Evolutionary conservation across 495 filamentous ascomycete genomes (phyloP).

Genomic region (Penicillium canariense): DNA sequence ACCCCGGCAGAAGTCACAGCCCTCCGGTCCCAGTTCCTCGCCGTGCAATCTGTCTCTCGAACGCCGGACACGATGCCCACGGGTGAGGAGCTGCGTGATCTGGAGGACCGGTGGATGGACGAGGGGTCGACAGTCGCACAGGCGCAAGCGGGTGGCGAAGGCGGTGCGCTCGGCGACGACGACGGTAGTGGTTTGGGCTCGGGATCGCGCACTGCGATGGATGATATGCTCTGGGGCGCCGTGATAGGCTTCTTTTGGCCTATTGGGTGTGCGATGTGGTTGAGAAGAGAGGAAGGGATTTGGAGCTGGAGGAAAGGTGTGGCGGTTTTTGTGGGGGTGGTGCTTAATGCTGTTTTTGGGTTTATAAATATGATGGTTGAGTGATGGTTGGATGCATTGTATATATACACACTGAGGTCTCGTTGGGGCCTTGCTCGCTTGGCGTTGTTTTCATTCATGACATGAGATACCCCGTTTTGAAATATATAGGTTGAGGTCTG

Average conservation of each 20-base stretch:
- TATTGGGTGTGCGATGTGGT: slow-evolving; percentile 77
- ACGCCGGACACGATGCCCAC: slow-evolving; percentile 85
- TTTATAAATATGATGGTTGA: slow-evolving; percentile 55
- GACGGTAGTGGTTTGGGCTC: slow-evolving; percentile 51
- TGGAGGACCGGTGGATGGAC: slow-evolving; percentile 95
- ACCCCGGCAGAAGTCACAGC: slow-evolving; percentile 74
- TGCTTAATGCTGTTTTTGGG: slow-evolving; percentile 72
- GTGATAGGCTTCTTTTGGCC: slow-evolving; percentile 95
- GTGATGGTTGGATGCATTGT: background rate
- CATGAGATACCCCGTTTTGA: slow-evolving; percentile 25
- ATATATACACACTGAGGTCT: background rate
- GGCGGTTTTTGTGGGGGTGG: slow-evolving; percentile 76
- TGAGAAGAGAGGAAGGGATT: slow-evolving; percentile 83
- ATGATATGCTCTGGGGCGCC: slow-evolving; percentile 85
- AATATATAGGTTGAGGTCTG: background rate
- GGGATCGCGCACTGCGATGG: slow-evolving; percentile 54
- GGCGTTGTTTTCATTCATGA: slow-evolving; percentile 6
- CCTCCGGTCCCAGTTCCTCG: slow-evolving; percentile 81
- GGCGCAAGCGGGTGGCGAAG: slow-evolving; percentile 33
- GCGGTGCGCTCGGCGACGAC: slow-evolving; percentile 49
- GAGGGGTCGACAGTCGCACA: slow-evolving; percentile 52
- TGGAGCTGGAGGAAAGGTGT: slow-evolving; percentile 80
- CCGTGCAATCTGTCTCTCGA: slow-evolving; percentile 69
- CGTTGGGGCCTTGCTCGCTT: slow-evolving; percentile 9
- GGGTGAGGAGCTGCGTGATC: slow-evolving; percentile 52